phyloP scores from a whole-genome alignment of 768 basidiomycete genomes.

The Mycena galopus region DNA sequence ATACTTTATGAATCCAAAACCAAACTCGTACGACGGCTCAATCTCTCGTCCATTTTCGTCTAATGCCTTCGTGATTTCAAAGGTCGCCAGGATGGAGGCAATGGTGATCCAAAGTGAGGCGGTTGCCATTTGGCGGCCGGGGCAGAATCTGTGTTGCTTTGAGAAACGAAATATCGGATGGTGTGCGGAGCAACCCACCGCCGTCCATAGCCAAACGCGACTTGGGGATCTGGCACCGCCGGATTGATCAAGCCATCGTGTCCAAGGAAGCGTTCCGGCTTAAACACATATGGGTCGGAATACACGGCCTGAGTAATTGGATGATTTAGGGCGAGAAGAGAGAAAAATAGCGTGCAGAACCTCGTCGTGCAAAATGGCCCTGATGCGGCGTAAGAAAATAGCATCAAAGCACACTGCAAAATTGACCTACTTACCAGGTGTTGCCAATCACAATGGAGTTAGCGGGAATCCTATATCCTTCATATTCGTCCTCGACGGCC shows the following conservation, averaged over 20 bases:
- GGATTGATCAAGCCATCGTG: neutral
- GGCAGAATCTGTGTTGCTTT: neutral
- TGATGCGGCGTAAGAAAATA: neutral
- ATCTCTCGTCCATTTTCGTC: neutral
- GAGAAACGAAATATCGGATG: too few species aligned
- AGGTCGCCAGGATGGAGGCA: neutral
- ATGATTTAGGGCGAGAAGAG: too few species aligned
- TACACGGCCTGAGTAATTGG: neutral
- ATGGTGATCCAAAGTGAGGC: conserved; percentile 9
- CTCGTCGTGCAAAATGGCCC: conserved; percentile 9
- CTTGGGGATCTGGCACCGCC: neutral
- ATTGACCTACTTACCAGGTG: neutral
- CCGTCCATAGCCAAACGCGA: neutral
- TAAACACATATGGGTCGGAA: conserved; percentile 10
- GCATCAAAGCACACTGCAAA: neutral
- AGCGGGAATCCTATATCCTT: neutral
- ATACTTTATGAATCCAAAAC: neutral
- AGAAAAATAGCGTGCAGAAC: too few species aligned
- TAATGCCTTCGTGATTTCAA: conserved; percentile 1
- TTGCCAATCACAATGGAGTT: neutral
- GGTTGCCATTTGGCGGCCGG: conserved; percentile 4
- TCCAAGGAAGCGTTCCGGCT: conserved; percentile 7
- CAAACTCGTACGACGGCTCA: conserved; percentile 10
- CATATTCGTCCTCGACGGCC: neutral
- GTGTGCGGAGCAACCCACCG: neutral